Evolutionary conservation across 2,329 filamentous ascomycete species (phyloP), one percentile per base, ranked within the genome.

Genomic region (Leptographium wingfieldii): DNA sequence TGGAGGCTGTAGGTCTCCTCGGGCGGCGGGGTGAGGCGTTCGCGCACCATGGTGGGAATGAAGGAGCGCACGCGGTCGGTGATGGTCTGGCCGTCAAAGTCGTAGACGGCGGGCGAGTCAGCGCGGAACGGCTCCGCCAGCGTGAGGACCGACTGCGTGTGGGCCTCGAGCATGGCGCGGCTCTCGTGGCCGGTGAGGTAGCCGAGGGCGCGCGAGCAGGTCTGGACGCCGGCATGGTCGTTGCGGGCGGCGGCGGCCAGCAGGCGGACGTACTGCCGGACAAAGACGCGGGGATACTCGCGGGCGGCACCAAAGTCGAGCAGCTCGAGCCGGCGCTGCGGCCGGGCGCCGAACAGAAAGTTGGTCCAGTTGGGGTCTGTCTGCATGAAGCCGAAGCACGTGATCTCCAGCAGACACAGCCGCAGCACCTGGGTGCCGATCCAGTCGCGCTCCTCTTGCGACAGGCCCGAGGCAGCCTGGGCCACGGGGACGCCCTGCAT

Each of bases 281-380:
- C 85, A 68, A 99, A 99, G 16, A 81, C 75, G 48, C 83, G 80
- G 0, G 92, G 90, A 69, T 86, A 99, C 65, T 91, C 92, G 67
- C 94, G 81, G 25, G 87, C 91, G 43, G 94, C 94, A 61, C 94
- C 94, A 72, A 99, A 99, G 73, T 99, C 95, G 58, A 99, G 84
- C 1, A 99, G 82, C 72, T 96, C 92, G 16, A 99, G 85, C 68
- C 84, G 87, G 14, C 38, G 67, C 84, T 76, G 4, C 80, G 83
- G 25, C 76, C 5, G 67, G 1, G 84, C 76, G 67, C 97, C 94
- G 78, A 90, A 99, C 25, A 97, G 79, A 72, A 99, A 99, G 73
- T 99, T 99, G 40, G 92, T 97, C 94, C 94, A 99, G 77, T 99
- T 99, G 49, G 94, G 94, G 70, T 99, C 94, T 5, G 94, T 99